Conservation (phyloP, 106 monocot genomes). For the Hemerocallis citrina region DNA sequence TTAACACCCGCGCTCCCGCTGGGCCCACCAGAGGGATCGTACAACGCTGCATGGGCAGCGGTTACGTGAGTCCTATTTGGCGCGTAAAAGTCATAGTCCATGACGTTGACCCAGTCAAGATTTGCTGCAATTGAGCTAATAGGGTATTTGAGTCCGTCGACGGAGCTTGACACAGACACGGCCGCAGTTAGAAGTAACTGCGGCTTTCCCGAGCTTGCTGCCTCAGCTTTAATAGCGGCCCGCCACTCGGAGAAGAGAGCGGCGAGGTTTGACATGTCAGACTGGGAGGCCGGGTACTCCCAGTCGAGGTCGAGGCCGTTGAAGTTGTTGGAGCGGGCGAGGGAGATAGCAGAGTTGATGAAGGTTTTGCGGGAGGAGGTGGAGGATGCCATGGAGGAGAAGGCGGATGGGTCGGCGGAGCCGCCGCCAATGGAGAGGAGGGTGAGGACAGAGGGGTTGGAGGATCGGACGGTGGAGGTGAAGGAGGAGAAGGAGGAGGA, state of each 20-base stretch:
- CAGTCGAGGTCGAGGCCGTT: not conserved
- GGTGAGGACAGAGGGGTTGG: not conserved
- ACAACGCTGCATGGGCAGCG: not conserved
- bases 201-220: not conserved
- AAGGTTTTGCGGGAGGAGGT: not conserved
- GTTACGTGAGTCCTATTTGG: not conserved
- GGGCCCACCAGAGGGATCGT: not conserved
- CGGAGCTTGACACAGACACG: not conserved
- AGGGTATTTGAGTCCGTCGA: not conserved
- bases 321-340: not conserved
- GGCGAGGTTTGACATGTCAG: not conserved
- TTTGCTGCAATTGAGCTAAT: not conserved
- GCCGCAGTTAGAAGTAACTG: not conserved
- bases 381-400: not conserved
- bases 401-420: not conserved
- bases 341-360: not conserved
- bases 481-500: not conserved
- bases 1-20: not conserved
- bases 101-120: conserved; percentile 4
- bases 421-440: not conserved
- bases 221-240: not conserved
- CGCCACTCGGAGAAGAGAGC: not conserved
- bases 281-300: not conserved
- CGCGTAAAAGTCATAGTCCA: not conserved
- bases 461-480: not conserved